phyloP scores from a whole-genome alignment of 2,329 filamentous ascomycete genomes.

The Sporothrix brasiliensis region DNA sequence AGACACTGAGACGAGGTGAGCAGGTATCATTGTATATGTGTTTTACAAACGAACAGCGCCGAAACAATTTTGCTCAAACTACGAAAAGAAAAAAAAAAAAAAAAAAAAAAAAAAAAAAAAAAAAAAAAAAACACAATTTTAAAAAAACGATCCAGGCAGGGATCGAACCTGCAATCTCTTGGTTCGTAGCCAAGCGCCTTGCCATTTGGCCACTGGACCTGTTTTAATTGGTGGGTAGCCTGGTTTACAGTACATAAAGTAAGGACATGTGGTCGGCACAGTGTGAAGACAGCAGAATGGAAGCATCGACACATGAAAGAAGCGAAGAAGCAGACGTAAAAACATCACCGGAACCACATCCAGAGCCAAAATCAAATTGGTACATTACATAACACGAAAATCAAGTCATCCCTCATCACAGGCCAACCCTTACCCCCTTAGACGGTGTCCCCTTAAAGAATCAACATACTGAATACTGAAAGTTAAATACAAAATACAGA shows the following conservation, averaged over 20 bases:
- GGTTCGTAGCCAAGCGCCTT: slow-evolving; percentile 47
- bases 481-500: too few relatives aligned
- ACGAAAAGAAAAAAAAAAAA: neutral
- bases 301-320: too few relatives aligned
- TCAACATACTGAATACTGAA: too few relatives aligned
- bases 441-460: too few relatives aligned
- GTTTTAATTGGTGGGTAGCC: slow-evolving; percentile 11
- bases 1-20: too few relatives aligned
- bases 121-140: neutral
- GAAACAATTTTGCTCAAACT: too few relatives aligned
- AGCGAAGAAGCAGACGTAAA: neutral
- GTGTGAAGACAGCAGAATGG: too few relatives aligned
- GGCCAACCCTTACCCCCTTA: neutral
- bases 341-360: neutral
- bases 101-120: neutral
- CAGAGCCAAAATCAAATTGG: neutral
- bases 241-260: neutral
- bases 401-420: neutral
- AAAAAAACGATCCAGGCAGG: slow-evolving; percentile 40
- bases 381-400: too few relatives aligned
- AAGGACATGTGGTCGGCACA: neutral
- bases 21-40: too few relatives aligned
- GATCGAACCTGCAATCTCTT: slow-evolving; percentile 46
- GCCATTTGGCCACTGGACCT: slow-evolving; percentile 42
- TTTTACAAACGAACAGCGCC: too few relatives aligned